Base-by-base conservation (phyloP, 192 early-diverging fungal genomes). In the Physocladia obscura region DNA sequence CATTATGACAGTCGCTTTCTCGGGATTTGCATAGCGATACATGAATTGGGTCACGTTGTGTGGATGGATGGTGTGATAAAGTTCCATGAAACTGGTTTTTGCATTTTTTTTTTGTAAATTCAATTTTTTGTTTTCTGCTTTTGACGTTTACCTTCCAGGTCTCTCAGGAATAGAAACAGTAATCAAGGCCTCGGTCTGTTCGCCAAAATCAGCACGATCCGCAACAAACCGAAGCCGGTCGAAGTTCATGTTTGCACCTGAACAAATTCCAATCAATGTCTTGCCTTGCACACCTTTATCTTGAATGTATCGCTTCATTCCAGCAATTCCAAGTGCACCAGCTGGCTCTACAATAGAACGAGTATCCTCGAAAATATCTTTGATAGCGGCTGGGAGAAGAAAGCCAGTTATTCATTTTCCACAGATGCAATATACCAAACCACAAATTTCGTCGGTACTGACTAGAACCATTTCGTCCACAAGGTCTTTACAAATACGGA, bases 161-260 rank as follows among this genome's bases (percentile, higher is more conserved):
- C 75, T 57, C 70, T 98, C 96, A n/a, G 96, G 94, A 30, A 98
- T 94, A n/a, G 89, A 87, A 4, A 93, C 92, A 2, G 87, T 90
- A 31, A 94, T 81, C n/a, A 99, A 84, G 1, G 89, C 97, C 76
- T 99, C 97, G 49, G 75, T 82, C 35, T 91, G 81, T 76, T 99
- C 97, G 52, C 97, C 96, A n/a, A 98, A 75, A 3, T 91, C 88
- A 2, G 97, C 94, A 54, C 97, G 89, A 74, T 99, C 95, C 17
- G 94, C 93, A 0, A 99, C 94, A 69, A 97, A 98, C 40, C 94
- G 87, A n/a, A 99, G 82, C 0, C 95, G 89, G 74, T 96, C 94
- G 88, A 98, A 99, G 76, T 99, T 96, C 89, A 98, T 97, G 81
- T 99, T 99, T 39, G 97, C 97, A 17, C 97, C 97, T 17, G 89